phyloP scores from a whole-genome alignment of 352 stramenopile species.

The Phytophthora podocarpi region DNA sequence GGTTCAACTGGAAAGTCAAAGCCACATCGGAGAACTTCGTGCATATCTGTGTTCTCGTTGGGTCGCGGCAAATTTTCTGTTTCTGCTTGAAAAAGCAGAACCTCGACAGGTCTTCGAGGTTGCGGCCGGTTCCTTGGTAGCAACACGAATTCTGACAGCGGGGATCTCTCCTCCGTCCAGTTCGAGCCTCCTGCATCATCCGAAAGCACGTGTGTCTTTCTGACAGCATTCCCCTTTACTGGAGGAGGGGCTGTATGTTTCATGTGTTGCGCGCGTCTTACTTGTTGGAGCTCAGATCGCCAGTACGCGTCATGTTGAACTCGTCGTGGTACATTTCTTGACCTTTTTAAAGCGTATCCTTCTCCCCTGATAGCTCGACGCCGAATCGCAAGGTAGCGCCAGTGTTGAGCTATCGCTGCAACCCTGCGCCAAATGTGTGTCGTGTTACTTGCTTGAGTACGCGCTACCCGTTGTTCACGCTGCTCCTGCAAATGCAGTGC shows the following conservation, averaged over 20 bases:
- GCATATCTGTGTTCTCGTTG: background rate
- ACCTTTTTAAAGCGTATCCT: background rate
- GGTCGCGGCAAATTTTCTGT: background rate
- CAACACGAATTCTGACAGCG: slow-evolving; percentile 41
- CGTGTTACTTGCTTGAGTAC: slow-evolving; percentile 25
- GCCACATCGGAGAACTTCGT: slow-evolving; percentile 29
- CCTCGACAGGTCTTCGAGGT: slow-evolving; percentile 40
- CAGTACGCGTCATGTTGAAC: slow-evolving; percentile 8
- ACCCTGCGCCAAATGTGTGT: slow-evolving; percentile 34
- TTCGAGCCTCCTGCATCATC: background rate
- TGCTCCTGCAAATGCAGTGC: slow-evolving; percentile 42
- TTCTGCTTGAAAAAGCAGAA: slow-evolving; percentile 24
- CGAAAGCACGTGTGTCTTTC: background rate
- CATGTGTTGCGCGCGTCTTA: background rate
- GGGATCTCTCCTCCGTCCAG: slow-evolving; percentile 14
- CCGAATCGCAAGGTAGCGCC: slow-evolving; percentile 29
- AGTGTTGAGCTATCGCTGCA: slow-evolving; percentile 41
- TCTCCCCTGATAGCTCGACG: slow-evolving; percentile 7
- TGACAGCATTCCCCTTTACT: background rate
- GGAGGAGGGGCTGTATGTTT: background rate
- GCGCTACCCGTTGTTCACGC: slow-evolving; percentile 32
- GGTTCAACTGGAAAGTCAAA: slow-evolving; percentile 34
- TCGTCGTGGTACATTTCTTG: slow-evolving; percentile 1
- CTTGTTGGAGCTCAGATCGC: background rate
- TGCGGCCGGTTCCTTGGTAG: slow-evolving; percentile 44